Conservation (phyloP, 108 stramenopile species). For the Nannochloropsis oceanica region DNA sequence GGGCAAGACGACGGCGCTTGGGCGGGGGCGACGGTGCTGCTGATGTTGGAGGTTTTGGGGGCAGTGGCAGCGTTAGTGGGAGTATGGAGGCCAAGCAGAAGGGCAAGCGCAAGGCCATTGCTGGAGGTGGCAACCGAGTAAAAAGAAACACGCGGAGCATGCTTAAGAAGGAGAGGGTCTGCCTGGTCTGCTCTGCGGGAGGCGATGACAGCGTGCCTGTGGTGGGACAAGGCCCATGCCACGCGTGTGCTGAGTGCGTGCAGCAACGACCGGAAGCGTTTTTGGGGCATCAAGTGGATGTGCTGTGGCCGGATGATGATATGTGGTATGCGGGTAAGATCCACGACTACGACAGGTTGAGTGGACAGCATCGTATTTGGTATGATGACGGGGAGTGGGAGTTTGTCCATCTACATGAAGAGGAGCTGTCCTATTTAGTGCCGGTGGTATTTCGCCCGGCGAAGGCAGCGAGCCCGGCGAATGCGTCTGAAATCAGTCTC, state of each 20-base stretch:
- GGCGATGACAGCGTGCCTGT: neutral
- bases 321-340: neutral
- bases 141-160: neutral
- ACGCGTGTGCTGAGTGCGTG: neutral
- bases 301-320: neutral
- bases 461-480: neutral
- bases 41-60: neutral
- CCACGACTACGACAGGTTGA: neutral
- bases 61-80: neutral
- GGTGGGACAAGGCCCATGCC: neutral
- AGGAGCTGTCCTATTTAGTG: neutral
- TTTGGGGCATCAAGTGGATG: neutral
- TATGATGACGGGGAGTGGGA: neutral
- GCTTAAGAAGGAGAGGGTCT: neutral
- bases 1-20: neutral
- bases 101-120: neutral
- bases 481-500: neutral
- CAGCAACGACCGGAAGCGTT: neutral
- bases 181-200: neutral
- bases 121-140: neutral
- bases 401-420: neutral
- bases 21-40: neutral
- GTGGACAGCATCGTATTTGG: neutral
- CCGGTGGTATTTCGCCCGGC: neutral
- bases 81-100: neutral